phyloP scores from a whole-genome alignment of 1,284 basidiomycete genomes.

The Veloboletus limbatus region DNA sequence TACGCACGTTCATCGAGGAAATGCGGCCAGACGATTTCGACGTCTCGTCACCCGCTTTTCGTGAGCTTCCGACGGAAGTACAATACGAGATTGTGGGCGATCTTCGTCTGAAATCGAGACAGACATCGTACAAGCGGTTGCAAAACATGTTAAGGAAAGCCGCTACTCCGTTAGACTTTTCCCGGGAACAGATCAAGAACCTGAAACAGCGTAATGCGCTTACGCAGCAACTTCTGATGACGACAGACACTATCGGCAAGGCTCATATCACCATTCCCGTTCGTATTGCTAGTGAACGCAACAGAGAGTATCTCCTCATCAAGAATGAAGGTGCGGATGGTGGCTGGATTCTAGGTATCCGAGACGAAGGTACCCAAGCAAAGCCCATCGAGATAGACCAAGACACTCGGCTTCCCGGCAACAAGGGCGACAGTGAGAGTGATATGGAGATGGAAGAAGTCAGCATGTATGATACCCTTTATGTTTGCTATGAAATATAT shows the following conservation, averaged over 20 bases:
- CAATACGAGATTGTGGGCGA: slow-evolving; percentile 99
- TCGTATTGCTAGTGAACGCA: slow-evolving; percentile 91
- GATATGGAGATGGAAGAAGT: slow-evolving; percentile 79
- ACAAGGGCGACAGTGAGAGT: slow-evolving; percentile 46
- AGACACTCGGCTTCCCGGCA: slow-evolving; percentile 36
- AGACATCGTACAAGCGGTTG: slow-evolving; percentile 89
- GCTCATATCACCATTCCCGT: slow-evolving; percentile 88
- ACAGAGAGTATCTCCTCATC: slow-evolving; percentile 90
- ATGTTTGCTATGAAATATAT: slow-evolving; percentile 8
- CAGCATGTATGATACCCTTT: slow-evolving; percentile 49
- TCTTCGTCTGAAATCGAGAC: slow-evolving; percentile 87
- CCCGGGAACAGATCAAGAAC: slow-evolving; percentile 90
- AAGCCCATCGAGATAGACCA: slow-evolving; percentile 88
- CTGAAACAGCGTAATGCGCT: slow-evolving; percentile 87
- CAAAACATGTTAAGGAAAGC: slow-evolving; percentile 87
- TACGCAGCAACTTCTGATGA: slow-evolving; percentile 92
- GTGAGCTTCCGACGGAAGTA: slow-evolving; percentile 89
- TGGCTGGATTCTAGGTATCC: slow-evolving; percentile 92
- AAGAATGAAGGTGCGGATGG: slow-evolving; percentile 85
- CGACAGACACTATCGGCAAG: slow-evolving; percentile 91
- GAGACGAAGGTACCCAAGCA: slow-evolving; percentile 72
- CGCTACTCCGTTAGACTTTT: slow-evolving; percentile 90
- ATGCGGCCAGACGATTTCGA: slow-evolving; percentile 94
- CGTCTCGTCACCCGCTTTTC: slow-evolving; percentile 84
- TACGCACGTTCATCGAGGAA: slow-evolving; percentile 87